Conservation (phyloP, 2,329 filamentous ascomycete species). For the Aspergillus pseudoviridinutans region DNA sequence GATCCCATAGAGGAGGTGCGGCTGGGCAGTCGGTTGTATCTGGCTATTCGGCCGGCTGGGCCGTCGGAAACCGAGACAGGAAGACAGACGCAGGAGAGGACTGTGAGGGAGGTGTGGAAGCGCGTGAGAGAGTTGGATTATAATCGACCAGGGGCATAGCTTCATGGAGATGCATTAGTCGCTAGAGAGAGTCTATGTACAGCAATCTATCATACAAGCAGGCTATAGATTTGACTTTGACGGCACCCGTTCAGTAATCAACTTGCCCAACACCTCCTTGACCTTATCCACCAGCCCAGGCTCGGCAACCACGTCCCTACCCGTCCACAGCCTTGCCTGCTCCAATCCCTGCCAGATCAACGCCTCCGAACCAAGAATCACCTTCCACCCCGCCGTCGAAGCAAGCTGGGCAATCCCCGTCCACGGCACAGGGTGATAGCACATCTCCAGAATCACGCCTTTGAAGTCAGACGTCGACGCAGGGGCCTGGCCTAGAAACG, state of each 20-base stretch:
- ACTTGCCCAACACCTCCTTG: conserved; percentile 49
- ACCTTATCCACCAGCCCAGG: conserved; percentile 54
- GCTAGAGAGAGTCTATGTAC: neutral
- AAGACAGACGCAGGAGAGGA: conserved; percentile 64
- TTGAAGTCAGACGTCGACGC: conserved; percentile 39
- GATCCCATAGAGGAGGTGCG: conserved; percentile 57
- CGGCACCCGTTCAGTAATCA: conserved; percentile 40
- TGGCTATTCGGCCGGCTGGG: conserved; percentile 68
- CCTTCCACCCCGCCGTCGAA: conserved; percentile 62
- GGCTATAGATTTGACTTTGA: conserved; percentile 25
- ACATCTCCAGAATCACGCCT: conserved; percentile 75
- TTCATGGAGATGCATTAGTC: neutral
- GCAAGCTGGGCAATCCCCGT: conserved; percentile 64
- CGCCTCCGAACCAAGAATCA: conserved; percentile 72
- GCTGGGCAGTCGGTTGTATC: conserved; percentile 65
- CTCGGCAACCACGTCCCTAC: conserved; percentile 54
- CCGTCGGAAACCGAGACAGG: conserved; percentile 59
- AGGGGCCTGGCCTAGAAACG: conserved; percentile 28
- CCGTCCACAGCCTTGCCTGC: conserved; percentile 62
- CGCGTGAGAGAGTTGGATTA: conserved; percentile 66
- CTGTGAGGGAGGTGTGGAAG: conserved; percentile 69
- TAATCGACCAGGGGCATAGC: conserved; percentile 56
- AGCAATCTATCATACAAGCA: neutral
- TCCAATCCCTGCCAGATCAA: conserved; percentile 74
- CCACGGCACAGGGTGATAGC: conserved; percentile 70